Evolutionary conservation across 371 early-diverging fungal species (phyloP).

Genomic region (Zopfochytrium polystomum): DNA sequence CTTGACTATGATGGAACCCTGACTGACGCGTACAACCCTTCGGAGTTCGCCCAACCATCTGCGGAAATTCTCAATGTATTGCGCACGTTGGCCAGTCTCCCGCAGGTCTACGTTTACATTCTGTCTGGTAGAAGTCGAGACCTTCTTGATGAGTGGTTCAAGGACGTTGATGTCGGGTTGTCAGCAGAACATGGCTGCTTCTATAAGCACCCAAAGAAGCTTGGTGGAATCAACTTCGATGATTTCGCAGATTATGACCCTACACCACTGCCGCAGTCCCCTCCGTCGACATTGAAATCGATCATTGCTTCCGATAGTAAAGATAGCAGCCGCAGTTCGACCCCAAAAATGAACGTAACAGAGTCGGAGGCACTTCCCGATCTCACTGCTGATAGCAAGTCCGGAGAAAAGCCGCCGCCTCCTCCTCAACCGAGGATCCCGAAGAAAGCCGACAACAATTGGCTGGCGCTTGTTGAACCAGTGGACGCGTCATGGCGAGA

Average conservation of each 20-base stretch:
- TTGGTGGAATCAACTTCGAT: too few relatives aligned
- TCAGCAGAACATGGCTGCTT: conserved; percentile 95
- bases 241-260: too few relatives aligned
- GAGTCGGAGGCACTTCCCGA: too few relatives aligned
- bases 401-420: too few relatives aligned
- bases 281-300: too few relatives aligned
- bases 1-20: conserved; percentile 96
- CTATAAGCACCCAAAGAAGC: too few relatives aligned
- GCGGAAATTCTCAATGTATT: conserved; percentile 64
- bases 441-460: conserved; percentile 48
- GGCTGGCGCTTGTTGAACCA: conserved; percentile 78
- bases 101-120: conserved; percentile 88
- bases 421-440: too few relatives aligned
- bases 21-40: conserved; percentile 75
- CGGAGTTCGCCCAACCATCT: conserved; percentile 85
- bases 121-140: conserved; percentile 65
- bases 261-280: too few relatives aligned
- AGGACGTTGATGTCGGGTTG: conserved; percentile 78
- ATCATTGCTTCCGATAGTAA: too few relatives aligned
- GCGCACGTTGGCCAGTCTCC: conserved; percentile 62
- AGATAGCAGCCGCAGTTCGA: too few relatives aligned
- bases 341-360: too few relatives aligned
- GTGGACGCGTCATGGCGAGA: conserved; percentile 86
- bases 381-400: too few relatives aligned
- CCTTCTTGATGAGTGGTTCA: conserved; percentile 88